These are phyloP conservation scores for Pholiota adiposa DNA, from an alignment of 1,284 basidiomycete genomes.

Conservation along the genomic window DNA sequence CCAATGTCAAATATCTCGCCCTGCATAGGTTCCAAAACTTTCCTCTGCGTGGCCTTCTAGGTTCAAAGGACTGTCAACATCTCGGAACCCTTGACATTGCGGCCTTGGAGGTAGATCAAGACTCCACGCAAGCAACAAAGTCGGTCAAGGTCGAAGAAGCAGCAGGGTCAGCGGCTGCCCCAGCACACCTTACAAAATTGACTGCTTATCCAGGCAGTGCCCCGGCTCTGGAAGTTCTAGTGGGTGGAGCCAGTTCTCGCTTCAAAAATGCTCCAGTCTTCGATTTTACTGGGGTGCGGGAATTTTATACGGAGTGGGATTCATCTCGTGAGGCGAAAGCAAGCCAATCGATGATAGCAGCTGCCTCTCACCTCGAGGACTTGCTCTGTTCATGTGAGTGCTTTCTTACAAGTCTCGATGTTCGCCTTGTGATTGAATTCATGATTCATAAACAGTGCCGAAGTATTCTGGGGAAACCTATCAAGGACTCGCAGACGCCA, in stretches of 20 bases:
- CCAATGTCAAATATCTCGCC: not conserved
- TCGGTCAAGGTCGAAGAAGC: no score
- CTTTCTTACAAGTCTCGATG: not conserved
- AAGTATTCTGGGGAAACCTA: not conserved
- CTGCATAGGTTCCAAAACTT: not conserved
- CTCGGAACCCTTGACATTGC: not conserved
- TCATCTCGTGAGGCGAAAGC: not conserved
- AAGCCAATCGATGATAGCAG: not conserved
- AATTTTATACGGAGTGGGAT: not conserved
- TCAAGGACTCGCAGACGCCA: not conserved
- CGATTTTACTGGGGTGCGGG: not conserved
- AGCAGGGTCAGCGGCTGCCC: no score
- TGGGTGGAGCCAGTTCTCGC: not conserved
- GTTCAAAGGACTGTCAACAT: not conserved
- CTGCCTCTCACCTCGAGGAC: not conserved
- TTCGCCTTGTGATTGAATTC: not conserved
- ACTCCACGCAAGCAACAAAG: not conserved
- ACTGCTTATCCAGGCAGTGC: not conserved
- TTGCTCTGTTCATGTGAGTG: not conserved
- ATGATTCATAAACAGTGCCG: not conserved
- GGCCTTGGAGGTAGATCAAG: not conserved
- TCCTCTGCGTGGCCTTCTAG: not conserved
- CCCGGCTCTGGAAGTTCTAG: not conserved
- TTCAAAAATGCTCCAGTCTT: not conserved
- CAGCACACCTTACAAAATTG: not conserved